Conservation (phyloP, 73 alveolate genomes). For the Durusdinium trenchii region DNA sequence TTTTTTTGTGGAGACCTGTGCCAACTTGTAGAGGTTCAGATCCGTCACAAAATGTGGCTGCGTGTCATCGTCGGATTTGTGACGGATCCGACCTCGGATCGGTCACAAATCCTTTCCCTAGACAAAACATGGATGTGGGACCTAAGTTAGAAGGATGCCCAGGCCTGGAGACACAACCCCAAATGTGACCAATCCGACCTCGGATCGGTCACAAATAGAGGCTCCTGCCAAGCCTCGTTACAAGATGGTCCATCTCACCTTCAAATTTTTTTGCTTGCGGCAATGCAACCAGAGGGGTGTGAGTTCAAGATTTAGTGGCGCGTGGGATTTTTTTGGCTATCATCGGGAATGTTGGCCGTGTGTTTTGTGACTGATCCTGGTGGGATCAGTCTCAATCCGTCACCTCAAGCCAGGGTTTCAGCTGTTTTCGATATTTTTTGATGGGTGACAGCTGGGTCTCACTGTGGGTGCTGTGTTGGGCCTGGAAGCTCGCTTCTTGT, state of each 20-base stretch:
- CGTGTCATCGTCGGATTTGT: background rate
- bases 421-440: too few relatives aligned
- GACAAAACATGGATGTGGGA: background rate
- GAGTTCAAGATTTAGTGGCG: background rate
- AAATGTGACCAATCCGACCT: background rate
- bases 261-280: too few relatives aligned
- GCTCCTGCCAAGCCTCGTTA: too few relatives aligned
- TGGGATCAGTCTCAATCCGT: background rate
- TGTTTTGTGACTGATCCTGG: background rate
- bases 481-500: too few relatives aligned
- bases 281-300: background rate
- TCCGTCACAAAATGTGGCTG: background rate
- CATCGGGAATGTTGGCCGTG: background rate
- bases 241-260: too few relatives aligned
- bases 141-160: background rate
- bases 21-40: background rate
- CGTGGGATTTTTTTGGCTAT: background rate
- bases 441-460: too few relatives aligned
- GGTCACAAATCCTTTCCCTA: background rate
- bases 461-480: too few relatives aligned
- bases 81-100: conserved; percentile 27
- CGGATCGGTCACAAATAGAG: background rate
- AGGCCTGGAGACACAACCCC: background rate
- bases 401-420: too few relatives aligned
- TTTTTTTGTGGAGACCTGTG: too few relatives aligned